phyloP scores from a whole-genome alignment of 805 yeast genomes.

The Pichia thaimueangensis region DNA sequence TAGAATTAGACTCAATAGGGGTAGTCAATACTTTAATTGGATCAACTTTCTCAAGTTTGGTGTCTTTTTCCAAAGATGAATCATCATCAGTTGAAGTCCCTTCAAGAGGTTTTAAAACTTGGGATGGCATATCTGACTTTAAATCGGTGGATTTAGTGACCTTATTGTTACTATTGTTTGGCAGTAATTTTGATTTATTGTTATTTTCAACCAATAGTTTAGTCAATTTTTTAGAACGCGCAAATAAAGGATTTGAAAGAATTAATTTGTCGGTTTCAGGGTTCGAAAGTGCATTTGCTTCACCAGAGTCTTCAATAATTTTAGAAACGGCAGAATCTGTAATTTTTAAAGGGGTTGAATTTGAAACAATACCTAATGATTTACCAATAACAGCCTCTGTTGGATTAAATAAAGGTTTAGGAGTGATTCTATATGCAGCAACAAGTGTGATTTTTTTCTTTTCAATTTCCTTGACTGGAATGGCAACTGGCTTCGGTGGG shows the following conservation, averaged over 20 bases:
- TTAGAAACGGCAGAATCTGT: conserved; percentile 23
- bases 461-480: conserved; percentile 38
- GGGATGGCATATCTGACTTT: conserved; percentile 15
- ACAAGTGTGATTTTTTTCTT: conserved; percentile 58
- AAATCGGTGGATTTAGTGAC: conserved; percentile 30
- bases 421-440: conserved; percentile 57
- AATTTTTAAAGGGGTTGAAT: conserved; percentile 15
- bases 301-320: conserved; percentile 17
- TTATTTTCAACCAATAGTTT: conserved; percentile 47
- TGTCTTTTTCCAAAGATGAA: background rate
- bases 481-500: conserved; percentile 45
- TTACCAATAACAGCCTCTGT: conserved; percentile 18
- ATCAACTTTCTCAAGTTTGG: background rate
- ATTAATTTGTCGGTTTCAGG: conserved; percentile 60
- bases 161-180: background rate
- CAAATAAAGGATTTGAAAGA: conserved; percentile 62
- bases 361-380: conserved; percentile 22
- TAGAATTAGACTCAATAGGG: background rate
- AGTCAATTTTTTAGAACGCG: conserved; percentile 51
- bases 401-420: conserved; percentile 48
- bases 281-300: conserved; percentile 16
- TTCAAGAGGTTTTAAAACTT: background rate
- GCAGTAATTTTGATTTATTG: conserved; percentile 19
- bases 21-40: background rate
- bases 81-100: background rate